Percentiles rank a stretch among this genome's conserved stretches.
Evolutionary conservation across 176 grass and related monocot genomes (phyloP).

Genomic region (Carex littledalei): DNA sequence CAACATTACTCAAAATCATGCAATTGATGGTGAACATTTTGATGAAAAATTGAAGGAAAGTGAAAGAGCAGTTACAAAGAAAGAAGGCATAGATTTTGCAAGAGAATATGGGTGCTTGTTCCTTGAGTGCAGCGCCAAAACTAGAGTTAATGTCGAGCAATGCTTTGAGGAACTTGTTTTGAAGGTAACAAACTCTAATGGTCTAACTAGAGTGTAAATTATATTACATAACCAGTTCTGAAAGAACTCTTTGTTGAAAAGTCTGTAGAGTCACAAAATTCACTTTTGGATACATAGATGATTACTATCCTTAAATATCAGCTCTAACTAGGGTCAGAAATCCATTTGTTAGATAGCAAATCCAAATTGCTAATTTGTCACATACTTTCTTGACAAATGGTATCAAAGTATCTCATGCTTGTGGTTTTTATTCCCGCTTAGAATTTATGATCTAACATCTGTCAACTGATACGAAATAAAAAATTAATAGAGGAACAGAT

Average conservation of each 20-base stretch:
- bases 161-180: slow-evolving; percentile 95
- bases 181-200: slow-evolving; percentile 38
- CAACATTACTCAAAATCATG: neutral
- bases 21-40: slow-evolving; percentile 5
- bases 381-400: neutral
- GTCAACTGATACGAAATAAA: neutral
- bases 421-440: neutral
- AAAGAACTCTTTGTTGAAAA: neutral
- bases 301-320: neutral
- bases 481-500: neutral
- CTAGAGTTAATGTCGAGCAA: slow-evolving; percentile 84
- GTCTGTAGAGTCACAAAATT: neutral
- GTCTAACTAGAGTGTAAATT: neutral
- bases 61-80: slow-evolving; percentile 89
- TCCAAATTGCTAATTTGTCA: neutral
- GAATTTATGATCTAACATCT: neutral
- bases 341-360: neutral
- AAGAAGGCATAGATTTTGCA: slow-evolving; percentile 90
- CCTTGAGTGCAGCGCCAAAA: slow-evolving; percentile 96
- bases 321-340: neutral
- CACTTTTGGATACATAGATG: neutral
- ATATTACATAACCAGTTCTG: neutral
- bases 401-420: neutral
- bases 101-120: slow-evolving; percentile 91
- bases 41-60: slow-evolving; percentile 57